Percentiles rank a stretch among this genome's conserved stretches.
Evolutionary conservation across 768 basidiomycete genomes (phyloP).

Genomic region (Amanita rimosa): DNA sequence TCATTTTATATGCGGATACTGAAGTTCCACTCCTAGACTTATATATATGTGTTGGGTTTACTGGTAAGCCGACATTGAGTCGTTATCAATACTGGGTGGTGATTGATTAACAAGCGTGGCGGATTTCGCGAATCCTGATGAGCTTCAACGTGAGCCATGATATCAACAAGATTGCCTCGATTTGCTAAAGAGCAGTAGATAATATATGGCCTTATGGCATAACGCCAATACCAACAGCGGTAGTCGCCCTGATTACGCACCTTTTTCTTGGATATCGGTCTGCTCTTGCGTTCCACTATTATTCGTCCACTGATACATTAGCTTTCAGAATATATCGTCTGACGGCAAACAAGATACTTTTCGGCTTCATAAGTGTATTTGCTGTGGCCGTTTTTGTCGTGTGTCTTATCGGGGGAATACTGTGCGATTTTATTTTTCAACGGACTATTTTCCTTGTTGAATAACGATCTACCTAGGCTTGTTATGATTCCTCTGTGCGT

Average conservation of each 20-base stretch:
- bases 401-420: neutral
- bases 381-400: neutral
- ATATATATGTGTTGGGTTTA: conserved; percentile 7
- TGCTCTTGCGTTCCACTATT: neutral
- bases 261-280: conserved; percentile 5
- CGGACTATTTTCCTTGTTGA: too few relatives aligned
- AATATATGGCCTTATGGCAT: conserved; percentile 6
- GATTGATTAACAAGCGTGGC: conserved; percentile 5
- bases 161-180: neutral
- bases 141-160: conserved; percentile 4
- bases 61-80: neutral
- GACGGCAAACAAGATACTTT: neutral
- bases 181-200: neutral
- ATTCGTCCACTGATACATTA: neutral
- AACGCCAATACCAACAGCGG: conserved; percentile 8
- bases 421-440: neutral
- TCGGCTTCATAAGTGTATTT: neutral
- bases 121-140: conserved; percentile 8
- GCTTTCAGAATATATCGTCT: conserved; percentile 1
- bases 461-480: too few relatives aligned
- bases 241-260: conserved; percentile 7
- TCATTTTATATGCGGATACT: neutral
- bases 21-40: conserved; percentile 4
- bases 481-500: conserved; percentile 1
- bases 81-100: neutral